Percentiles rank a stretch among this genome's conserved stretches.
Conservation (phyloP, 176 grass and related monocot genomes). For the Alloteropsis semialata region DNA sequence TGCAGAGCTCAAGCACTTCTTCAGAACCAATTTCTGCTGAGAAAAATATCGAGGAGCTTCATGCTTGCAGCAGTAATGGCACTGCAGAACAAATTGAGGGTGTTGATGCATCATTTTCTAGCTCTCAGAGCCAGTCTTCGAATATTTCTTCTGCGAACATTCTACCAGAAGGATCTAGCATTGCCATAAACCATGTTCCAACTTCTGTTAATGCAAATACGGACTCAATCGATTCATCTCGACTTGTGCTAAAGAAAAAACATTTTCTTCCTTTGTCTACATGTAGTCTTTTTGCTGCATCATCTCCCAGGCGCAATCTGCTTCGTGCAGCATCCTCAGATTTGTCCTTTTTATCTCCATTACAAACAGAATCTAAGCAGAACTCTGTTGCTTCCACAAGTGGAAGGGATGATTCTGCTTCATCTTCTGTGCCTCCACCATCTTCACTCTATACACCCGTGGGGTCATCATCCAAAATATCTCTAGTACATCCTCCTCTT, state of each 20-base stretch:
- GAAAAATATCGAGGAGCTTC: conserved; percentile 14
- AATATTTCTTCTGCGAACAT: conserved; percentile 27
- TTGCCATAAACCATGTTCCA: conserved; percentile 6
- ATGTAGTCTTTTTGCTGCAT: conserved; percentile 20
- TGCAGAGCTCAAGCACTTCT: conserved; percentile 7
- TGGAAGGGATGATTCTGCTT: conserved; percentile 9
- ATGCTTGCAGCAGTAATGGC: conserved; percentile 14
- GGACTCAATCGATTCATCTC: conserved; percentile 23
- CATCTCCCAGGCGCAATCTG: conserved; percentile 31
- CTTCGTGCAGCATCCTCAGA: conserved; percentile 24
- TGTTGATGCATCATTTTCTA: conserved; percentile 13
- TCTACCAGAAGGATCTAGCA: conserved; percentile 16
- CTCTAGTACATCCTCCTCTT: conserved; percentile 33
- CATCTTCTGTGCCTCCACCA: conserved; percentile 18
- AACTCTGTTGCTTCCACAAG: conserved; percentile 23
- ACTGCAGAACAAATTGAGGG: conserved; percentile 13
- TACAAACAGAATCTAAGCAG: conserved; percentile 26
- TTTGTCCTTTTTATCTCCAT: conserved; percentile 38
- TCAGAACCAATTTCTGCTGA: neutral
- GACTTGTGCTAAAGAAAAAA: conserved; percentile 39
- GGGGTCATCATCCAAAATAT: conserved; percentile 8
- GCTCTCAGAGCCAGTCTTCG: conserved; percentile 3
- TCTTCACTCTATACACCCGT: neutral
- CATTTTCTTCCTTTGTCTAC: conserved; percentile 21
- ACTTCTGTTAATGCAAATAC: conserved; percentile 18